Evolutionary conservation across 192 early-diverging fungal species (phyloP), one percentile per base, ranked within the genome.

Genomic region (Umbelopsis sp.): DNA sequence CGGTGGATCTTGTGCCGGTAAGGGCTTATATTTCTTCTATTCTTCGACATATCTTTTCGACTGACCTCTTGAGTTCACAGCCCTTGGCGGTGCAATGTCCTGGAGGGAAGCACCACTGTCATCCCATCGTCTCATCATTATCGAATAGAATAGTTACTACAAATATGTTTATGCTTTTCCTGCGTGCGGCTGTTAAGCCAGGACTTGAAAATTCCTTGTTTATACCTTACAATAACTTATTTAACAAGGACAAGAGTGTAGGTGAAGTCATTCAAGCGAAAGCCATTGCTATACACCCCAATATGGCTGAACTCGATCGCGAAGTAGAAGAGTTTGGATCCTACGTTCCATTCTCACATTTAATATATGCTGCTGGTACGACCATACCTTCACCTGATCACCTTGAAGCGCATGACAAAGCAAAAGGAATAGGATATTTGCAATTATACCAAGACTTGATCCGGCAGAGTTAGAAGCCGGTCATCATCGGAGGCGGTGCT

Each of bases 401-500:
- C 45, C 50, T 85, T 8, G 69, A 85, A 43, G 74, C 68, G 14
- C 45, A 73, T 43, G 77, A 86, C 22, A 89, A 89, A 54, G 68
- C 34, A 16, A 80, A 71, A 50, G 82, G 80, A 7, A 72, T 87
- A 32, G 72, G 38, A 24, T 45, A 65, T 20, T 45, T 89, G 31
- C 76, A 81, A n/a, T 53, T 72, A 16, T 85, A 74, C 20, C 87
- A 88, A 43, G 77, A 83, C 17, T 81, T 86, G 69, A 88, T 94
- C 68, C 76, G 75, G 22, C 66, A 79, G 31, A 82, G 90, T 10
- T 80, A 85, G 49, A 84, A 83, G 29, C 80, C 92, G 22, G 45
- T 93, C 16, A 76, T 95, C 10, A 87, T 90, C 44, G 93, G 93
- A 45, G 93, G 88, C 25, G 93, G 93, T 21, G 88, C 91, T 16